Evolutionary conservation across 2,329 filamentous ascomycete genomes (phyloP).

Genomic region (Akanthomyces uredinophilus): DNA sequence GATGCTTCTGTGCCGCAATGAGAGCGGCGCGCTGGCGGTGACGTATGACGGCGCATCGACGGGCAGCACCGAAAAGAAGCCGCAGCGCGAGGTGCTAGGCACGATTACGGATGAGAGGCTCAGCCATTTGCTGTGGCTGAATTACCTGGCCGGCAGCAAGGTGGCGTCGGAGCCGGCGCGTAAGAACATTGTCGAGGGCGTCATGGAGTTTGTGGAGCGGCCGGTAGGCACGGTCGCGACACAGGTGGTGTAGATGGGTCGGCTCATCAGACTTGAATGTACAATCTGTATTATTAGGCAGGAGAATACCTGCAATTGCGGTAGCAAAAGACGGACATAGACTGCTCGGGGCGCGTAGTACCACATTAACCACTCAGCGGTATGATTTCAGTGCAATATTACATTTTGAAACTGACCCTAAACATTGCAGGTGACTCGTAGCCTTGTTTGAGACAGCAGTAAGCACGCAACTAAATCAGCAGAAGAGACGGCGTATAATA

Average conservation of each 20-base stretch:
- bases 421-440: not conserved
- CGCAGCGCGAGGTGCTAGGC: slow-evolving; percentile 56
- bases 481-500: too few relatives aligned
- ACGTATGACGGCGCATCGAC: slow-evolving; percentile 59
- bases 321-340: not conserved
- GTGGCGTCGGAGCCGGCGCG: slow-evolving; percentile 82
- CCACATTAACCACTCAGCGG: slow-evolving; percentile 5
- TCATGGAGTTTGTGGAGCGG: slow-evolving; percentile 81
- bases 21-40: slow-evolving; percentile 59
- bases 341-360: slow-evolving; percentile 1
- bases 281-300: slow-evolving; percentile 7
- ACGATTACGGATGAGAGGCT: slow-evolving; percentile 73
- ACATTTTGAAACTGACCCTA: not conserved
- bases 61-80: slow-evolving; percentile 36
- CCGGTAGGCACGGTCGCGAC: slow-evolving; percentile 83
- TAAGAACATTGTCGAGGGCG: slow-evolving; percentile 76
- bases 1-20: slow-evolving; percentile 65
- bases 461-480: too few relatives aligned
- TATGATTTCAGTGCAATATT: slow-evolving; percentile 2
- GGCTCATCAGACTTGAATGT: not conserved
- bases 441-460: too few relatives aligned
- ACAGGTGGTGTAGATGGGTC: slow-evolving; percentile 53
- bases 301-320: not conserved
- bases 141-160: slow-evolving; percentile 80
- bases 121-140: slow-evolving; percentile 77